Evolutionary conservation across 768 basidiomycete genomes (phyloP).

Genomic region (Rhizopogon salebrosus): DNA sequence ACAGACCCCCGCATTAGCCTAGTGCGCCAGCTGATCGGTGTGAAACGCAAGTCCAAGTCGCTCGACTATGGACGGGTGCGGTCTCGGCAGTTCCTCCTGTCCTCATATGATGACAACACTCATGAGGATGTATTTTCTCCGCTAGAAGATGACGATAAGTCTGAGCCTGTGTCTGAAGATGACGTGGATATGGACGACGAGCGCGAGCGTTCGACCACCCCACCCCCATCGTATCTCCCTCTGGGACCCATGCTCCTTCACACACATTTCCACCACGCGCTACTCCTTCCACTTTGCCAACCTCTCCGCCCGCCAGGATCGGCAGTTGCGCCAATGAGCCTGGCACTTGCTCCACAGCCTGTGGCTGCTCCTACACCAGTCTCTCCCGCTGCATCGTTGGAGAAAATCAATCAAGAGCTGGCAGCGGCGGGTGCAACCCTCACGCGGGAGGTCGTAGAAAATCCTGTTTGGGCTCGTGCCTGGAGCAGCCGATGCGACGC

Average conservation of each 20-base stretch:
- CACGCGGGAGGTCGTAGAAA: constrained; percentile 70
- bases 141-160: constrained; percentile 29
- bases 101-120: constrained; percentile 33
- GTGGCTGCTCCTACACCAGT: constrained; percentile 76
- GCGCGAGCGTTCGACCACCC: constrained; percentile 53
- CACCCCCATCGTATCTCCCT: constrained; percentile 67
- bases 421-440: constrained; percentile 63
- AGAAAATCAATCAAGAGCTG: constrained; percentile 55
- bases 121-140: constrained; percentile 19
- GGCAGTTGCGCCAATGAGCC: constrained; percentile 40
- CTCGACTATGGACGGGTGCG: constrained; percentile 32
- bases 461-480: constrained; percentile 59
- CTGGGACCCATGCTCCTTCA: constrained; percentile 63
- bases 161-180: constrained; percentile 36
- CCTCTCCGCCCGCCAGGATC: constrained; percentile 58
- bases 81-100: constrained; percentile 38
- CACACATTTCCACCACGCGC: constrained; percentile 60
- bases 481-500: constrained; percentile 37
- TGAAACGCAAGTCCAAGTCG: constrained; percentile 63
- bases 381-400: constrained; percentile 70
- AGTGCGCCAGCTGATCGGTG: constrained; percentile 60
- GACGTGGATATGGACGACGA: constrained; percentile 33
- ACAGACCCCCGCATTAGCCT: constrained; percentile 74
- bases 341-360: constrained; percentile 33
- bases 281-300: constrained; percentile 56